A percentile compares a stretch with the other conserved stretches of the same genome.
Conservation (phyloP, 192 early-diverging fungal genomes). For the Coemansia sp. region DNA sequence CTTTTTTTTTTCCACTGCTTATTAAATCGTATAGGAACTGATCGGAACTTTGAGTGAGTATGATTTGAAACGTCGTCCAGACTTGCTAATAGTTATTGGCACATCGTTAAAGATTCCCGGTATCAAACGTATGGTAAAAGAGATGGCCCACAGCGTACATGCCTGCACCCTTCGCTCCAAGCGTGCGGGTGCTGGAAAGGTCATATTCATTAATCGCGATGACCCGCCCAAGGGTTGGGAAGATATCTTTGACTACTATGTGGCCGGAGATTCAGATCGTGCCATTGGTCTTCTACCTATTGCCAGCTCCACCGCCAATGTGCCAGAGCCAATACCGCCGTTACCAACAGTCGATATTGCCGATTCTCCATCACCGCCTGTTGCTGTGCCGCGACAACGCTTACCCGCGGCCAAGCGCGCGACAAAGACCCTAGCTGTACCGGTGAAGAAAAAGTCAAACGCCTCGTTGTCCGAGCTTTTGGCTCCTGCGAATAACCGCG, state of each 20-base stretch:
- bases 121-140: slow-evolving; percentile 56
- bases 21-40: slow-evolving; percentile 29
- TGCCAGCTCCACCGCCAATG: background rate
- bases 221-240: slow-evolving; percentile 57
- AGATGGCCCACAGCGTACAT: slow-evolving; percentile 56
- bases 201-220: slow-evolving; percentile 54
- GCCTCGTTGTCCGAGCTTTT: slow-evolving; percentile 9
- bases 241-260: slow-evolving; percentile 56
- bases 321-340: background rate
- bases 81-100: slow-evolving; percentile 59
- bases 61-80: slow-evolving; percentile 53
- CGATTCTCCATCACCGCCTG: background rate
- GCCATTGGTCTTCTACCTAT: slow-evolving; percentile 34
- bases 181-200: slow-evolving; percentile 44
- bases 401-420: background rate
- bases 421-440: background rate
- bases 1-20: background rate
- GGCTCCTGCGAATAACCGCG: background rate
- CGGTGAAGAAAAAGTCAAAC: background rate
- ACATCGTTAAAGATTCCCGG: slow-evolving; percentile 59
- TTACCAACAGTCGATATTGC: slow-evolving; percentile 7
- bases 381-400: background rate
- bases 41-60: slow-evolving; percentile 50
- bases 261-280: slow-evolving; percentile 49
- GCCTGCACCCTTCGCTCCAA: slow-evolving; percentile 28